Base-by-base conservation (phyloP, 768 basidiomycete species). In the Porpolomopsis calyptriformis region DNA sequence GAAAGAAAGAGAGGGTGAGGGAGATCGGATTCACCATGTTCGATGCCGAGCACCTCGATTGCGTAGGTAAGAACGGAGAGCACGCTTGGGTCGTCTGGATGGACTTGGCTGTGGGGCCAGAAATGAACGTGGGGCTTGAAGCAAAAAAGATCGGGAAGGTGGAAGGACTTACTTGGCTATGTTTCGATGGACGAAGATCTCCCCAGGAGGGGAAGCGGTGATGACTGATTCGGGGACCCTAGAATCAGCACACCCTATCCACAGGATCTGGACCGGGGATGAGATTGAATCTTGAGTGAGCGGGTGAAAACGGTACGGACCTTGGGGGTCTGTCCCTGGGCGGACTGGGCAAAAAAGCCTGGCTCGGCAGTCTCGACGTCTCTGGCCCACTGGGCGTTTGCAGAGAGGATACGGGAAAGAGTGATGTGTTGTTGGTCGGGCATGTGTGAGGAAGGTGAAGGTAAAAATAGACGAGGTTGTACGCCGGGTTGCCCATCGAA, bases 151-250 rank as follows among this genome's bases (percentile, higher is more conserved):
- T 33, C 40, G n/a, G 29, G 11, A 46, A 20, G n/a, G n/a, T n/a
- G n/a, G 16, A n/a, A 22, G 35, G 25, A 31, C 74, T 33, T 54
- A 80, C 75, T 85, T 84, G 42, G 80, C 82, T 49, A 85, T 77
- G 60, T 85, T 85, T 46, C 82, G 67, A 56, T 81, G 72, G 6
- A 76, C 72, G 53, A 85, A 85, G 49, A 78, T 70, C 36, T 75
- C 74, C 40, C 82, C 84, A 0, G 82, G 82, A 46, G 65, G 61
- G 11, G 71, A 62, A 22, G 60, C 68, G 24, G 70, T 70, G 45
- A 76, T 59, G 55, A 81, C 78, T 12, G 70, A 74, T 57, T 81
- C 80, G 9, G 79, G 80, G 6, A 83, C 76, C 46, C 82, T 67
- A 3, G 79, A 82, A 57, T 84, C 82, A 20, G 79, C 71, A 59